Evolutionary conservation across 2,329 filamentous ascomycete genomes (phyloP), one percentile per base, ranked within the genome.

Genomic region (Ascochyta viciae-villosae): DNA sequence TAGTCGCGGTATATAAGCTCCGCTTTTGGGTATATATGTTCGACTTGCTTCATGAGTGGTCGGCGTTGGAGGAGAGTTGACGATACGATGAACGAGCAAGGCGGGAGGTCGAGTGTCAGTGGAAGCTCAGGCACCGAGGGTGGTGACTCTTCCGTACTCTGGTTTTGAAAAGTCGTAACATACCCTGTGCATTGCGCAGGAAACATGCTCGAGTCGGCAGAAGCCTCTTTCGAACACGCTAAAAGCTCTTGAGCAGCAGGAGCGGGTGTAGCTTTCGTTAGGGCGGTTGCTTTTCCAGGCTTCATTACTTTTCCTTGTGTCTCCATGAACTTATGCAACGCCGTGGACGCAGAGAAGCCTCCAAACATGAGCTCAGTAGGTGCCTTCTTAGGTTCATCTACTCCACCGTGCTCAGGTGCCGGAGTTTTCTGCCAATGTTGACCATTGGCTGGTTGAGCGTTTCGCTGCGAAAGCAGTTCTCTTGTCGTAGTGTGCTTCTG

Each of bases 1-100:
- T 85, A 87, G 61, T 89, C 85, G 44, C 87, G 81, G 60, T 90
- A 87, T 8, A 89, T 76, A 27, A 89, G 74, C 1, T 81, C 76
- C 6, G 84, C 76, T 0, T 67, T 61, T 0, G 84, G 79, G 63
- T 85, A 82, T 0, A 79, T 63, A 2, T 74, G 69, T 56, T 84
- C 78, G 1, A 90, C 74, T 1, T 74, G 65, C n/a, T 77, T 81
- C 12, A 86, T 65, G 1, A 90, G 65, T 0, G 57, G 44, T 31
- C 83, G 81, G 15, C 81, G 75, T 64, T 71, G 54, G 49, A 74
- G 33, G 76, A 77, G 34, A 83, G 71, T 74, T 0, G 83, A 72
- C 0, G 87, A 85, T 16, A 87, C 75, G 7, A 90, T 79, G 60
- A 87, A 78, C 12, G 75, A 71, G 13, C 72, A 72, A 24, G 71